Percentiles rank a stretch among this genome's conserved stretches.
Conservation (phyloP, 2,329 filamentous ascomycete genomes). For the Diplodia intermedia region DNA sequence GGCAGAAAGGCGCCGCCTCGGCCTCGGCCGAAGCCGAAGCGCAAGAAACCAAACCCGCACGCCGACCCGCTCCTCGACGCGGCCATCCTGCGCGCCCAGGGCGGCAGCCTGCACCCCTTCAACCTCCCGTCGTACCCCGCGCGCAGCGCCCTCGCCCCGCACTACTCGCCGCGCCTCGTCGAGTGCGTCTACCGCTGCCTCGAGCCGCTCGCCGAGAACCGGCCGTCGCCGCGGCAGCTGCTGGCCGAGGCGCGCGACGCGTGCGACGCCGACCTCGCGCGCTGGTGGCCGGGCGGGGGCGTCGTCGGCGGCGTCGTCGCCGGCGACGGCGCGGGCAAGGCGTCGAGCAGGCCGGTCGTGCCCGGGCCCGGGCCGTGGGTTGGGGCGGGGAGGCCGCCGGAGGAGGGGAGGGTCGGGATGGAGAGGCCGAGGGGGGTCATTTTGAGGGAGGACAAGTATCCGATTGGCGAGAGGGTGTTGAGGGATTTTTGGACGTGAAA, state of each 20-base stretch:
- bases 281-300: neutral
- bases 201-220: neutral
- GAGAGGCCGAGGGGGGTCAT: neutral
- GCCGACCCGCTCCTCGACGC: neutral
- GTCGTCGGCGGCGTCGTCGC: no score
- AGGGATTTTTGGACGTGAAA: neutral
- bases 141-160: neutral
- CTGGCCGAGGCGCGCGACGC: neutral
- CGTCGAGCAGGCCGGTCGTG: neutral
- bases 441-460: slow-evolving; percentile 3
- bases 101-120: no score
- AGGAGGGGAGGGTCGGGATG: neutral
- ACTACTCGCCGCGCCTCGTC: neutral
- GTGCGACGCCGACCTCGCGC: neutral
- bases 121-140: no score
- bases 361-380: neutral
- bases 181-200: slow-evolving; percentile 8
- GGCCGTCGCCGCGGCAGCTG: neutral
- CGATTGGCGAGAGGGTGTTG: neutral
- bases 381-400: neutral
- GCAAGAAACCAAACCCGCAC: no score
- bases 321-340: neutral
- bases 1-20: no score
- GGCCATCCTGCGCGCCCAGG: neutral
- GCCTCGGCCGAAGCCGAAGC: no score